A percentile compares a stretch with the other conserved stretches of the same genome.
These are phyloP conservation scores for Syzygium jambos DNA, from an alignment of 345 rosid genomes.

Conservation along the genomic window DNA sequence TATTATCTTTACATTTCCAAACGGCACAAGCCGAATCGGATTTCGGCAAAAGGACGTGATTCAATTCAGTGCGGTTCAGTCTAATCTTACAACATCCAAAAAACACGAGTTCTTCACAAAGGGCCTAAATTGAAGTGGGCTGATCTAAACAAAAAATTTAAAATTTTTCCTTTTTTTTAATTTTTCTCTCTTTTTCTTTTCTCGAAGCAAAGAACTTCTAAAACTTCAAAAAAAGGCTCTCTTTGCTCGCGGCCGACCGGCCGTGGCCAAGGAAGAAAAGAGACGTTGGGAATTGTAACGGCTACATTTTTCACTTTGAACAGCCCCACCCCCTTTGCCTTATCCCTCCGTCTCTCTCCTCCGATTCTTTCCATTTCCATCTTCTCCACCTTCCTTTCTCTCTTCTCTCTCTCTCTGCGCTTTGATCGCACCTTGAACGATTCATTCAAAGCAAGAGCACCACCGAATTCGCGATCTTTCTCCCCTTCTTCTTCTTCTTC, in stretches of 20 bases:
- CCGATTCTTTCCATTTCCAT: not conserved
- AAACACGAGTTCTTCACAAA: rapidly evolving
- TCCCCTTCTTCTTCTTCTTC: not conserved
- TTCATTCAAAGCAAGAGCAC: not conserved
- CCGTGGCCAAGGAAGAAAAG: not conserved
- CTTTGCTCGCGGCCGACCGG: not conserved
- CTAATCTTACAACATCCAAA: not conserved
- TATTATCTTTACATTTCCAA: too few relatives aligned
- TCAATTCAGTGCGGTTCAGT: not conserved
- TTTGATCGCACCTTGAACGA: not conserved
- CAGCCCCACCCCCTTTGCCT: conserved; percentile 1
- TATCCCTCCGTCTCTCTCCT: not conserved
- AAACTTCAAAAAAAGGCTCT: not conserved
- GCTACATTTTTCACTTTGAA: conserved; percentile 24
- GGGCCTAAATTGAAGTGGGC: not conserved
- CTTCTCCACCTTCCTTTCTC: not conserved
- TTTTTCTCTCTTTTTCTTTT: too few relatives aligned
- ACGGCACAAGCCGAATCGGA: rapidly evolving
- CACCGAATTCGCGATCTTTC: not conserved
- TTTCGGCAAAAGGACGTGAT: rapidly evolving
- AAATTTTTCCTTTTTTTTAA: not conserved
- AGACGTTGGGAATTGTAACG: conserved; percentile 39
- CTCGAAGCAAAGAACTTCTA: too few relatives aligned
- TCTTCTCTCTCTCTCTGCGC: not conserved
- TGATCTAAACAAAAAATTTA: not conserved